These are phyloP conservation scores for Neonectria sp. DNA, from an alignment of 2,329 filamentous ascomycete genomes.

Conservation along the genomic window DNA sequence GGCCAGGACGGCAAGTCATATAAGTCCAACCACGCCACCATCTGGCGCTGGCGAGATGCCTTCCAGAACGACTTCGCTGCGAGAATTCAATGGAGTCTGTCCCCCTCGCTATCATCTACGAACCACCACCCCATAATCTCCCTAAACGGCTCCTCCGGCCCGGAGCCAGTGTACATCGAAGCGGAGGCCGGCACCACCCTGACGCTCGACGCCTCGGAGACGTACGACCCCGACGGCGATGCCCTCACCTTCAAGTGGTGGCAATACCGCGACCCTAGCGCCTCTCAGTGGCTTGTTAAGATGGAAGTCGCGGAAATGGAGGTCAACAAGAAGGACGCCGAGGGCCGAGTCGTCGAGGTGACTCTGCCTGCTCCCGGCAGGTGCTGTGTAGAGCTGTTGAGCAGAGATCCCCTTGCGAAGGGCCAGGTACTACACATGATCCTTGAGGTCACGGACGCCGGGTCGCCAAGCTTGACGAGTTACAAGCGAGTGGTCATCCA, in stretches of 20 bases:
- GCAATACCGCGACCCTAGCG: conserved; percentile 59
- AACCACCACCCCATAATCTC: conserved; percentile 64
- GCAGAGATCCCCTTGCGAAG: conserved; percentile 51
- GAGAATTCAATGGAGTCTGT: conserved; percentile 57
- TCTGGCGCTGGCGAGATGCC: conserved; percentile 59
- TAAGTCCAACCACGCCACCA: conserved; percentile 52
- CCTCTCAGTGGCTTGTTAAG: conserved; percentile 58
- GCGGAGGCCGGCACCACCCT: conserved; percentile 58
- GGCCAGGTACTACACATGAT: conserved; percentile 65
- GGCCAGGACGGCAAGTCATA: conserved; percentile 47
- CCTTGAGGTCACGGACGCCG: conserved; percentile 63
- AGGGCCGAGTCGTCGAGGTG: conserved; percentile 52
- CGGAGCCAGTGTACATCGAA: conserved; percentile 56
- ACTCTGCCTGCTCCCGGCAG: conserved; percentile 57
- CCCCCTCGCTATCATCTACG: conserved; percentile 46
- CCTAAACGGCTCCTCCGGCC: conserved; percentile 58
- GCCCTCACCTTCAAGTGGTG: conserved; percentile 64
- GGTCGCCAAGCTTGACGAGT: conserved; percentile 59
- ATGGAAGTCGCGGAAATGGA: conserved; percentile 53
- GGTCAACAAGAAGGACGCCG: conserved; percentile 38
- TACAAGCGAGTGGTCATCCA: conserved; percentile 62
- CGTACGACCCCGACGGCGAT: conserved; percentile 63
- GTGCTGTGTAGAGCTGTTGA: conserved; percentile 52
- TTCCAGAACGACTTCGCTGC: conserved; percentile 61
- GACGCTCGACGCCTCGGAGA: conserved; percentile 60